Evolutionary conservation across 2,329 filamentous ascomycete species (phyloP), one percentile per base, ranked within the genome.

Genomic region (Claviceps arundinis): DNA sequence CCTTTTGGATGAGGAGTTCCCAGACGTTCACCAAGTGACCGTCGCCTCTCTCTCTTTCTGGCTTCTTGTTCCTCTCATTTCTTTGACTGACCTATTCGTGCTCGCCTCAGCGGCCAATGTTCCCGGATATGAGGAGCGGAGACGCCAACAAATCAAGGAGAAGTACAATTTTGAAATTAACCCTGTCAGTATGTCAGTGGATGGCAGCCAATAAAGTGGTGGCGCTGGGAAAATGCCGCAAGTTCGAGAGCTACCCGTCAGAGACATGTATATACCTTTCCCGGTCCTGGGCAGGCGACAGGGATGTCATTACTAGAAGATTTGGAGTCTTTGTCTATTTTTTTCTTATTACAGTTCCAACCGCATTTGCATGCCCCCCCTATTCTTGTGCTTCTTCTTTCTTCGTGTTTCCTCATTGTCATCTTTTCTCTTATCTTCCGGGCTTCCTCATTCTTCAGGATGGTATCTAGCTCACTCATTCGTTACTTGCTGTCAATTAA

Each of bases 141-240:
- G 90, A 68, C 80, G 81, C 59, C 76, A 89, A 72, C 79, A 87
- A 61, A 77, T 96, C 68, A 84, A 87, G 78, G 84, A 89, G 70
- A 87, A 83, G 68, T 95, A 95, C 64, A 89, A 89, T 54, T 80
- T 94, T 63, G 89, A 95, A 58, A 82, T 95, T 63, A 80, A 84
- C 63, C 78, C 82, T 52, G 79, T 84, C 58, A 77, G 69, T 53
- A 73, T 76, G 44, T 71, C 69, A 47, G 66, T 69, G 57, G 71
- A 79, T 51, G 68, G 67, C 54, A 70, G 68, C 62, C 63, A 65
- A 62, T 70, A 63, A 64, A 58, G 41, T 40, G 38, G 37, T 40
- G n/a, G 19, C 13, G 42, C 38, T 6, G 22, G 37, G 8, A 5
- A 45, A 17, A 37, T 37, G 46, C 41, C 19, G 11, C 19, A 19